Evolutionary conservation across 805 yeast genomes (phyloP).

Genomic region (Jamesozyma jinghongensis): DNA sequence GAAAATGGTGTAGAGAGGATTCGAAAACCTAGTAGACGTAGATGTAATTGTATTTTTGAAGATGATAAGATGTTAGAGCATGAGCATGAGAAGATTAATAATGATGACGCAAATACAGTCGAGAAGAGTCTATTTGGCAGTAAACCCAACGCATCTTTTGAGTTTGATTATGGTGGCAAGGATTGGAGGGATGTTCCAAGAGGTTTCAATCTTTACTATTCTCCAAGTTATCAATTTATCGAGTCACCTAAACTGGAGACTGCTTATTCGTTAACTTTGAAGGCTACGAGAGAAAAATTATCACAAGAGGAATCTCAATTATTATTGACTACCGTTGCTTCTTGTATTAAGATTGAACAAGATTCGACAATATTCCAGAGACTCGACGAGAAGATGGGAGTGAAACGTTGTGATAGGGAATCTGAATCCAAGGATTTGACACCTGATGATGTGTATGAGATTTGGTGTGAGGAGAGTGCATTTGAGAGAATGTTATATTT

Average conservation of each 20-base stretch:
- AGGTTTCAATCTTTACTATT: constrained; percentile 40
- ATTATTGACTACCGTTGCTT: constrained; percentile 38
- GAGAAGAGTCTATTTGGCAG: constrained; percentile 21
- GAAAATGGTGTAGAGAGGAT: not conserved
- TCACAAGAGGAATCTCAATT: constrained; percentile 9
- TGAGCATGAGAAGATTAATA: constrained; percentile 12
- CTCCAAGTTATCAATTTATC: constrained; percentile 17
- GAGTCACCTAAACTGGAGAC: constrained; percentile 10
- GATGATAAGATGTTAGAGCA: constrained; percentile 27
- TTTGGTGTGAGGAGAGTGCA: constrained; percentile 35
- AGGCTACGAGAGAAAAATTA: constrained; percentile 16
- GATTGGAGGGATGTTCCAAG: constrained; percentile 71
- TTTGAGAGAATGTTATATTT: constrained; percentile 45
- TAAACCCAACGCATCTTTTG: constrained; percentile 32
- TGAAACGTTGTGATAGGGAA: not conserved
- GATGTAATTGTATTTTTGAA: constrained; percentile 33
- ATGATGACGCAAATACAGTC: not conserved
- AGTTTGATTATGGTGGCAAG: constrained; percentile 50
- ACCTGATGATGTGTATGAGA: constrained; percentile 44
- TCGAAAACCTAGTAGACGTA: constrained; percentile 9
- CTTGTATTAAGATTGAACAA: constrained; percentile 39
- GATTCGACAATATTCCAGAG: constrained; percentile 25
- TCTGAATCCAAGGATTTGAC: constrained; percentile 21
- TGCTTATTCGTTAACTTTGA: constrained; percentile 9
- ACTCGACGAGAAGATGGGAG: not conserved